phyloP scores from a whole-genome alignment of 257 asterid species.

The Fraxinus pennsylvanica region DNA sequence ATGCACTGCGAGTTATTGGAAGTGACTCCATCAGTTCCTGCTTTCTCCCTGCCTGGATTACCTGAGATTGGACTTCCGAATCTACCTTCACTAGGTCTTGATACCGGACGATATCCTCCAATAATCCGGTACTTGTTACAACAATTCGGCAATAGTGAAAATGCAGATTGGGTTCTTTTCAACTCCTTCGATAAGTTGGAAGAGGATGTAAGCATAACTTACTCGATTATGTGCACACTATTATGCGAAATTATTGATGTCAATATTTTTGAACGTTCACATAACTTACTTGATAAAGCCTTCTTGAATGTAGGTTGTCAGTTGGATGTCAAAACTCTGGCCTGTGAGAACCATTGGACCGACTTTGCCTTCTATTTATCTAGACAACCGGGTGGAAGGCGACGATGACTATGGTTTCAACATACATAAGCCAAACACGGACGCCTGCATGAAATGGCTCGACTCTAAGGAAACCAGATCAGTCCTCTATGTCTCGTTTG shows the following conservation, averaged over 20 bases:
- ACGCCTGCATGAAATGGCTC: slow-evolving; percentile 52
- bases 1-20: slow-evolving; percentile 50
- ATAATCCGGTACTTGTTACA: slow-evolving; percentile 43
- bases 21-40: slow-evolving; percentile 32
- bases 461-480: slow-evolving; percentile 41
- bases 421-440: slow-evolving; percentile 34
- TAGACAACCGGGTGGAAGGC: slow-evolving; percentile 47
- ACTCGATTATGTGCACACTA: not conserved
- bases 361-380: slow-evolving; percentile 51
- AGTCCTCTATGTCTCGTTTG: slow-evolving; percentile 51
- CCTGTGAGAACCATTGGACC: slow-evolving; percentile 53
- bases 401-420: slow-evolving; percentile 51
- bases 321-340: slow-evolving; percentile 59
- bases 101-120: slow-evolving; percentile 44
- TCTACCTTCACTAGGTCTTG: slow-evolving; percentile 56
- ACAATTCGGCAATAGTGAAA: slow-evolving; percentile 45
- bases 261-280: not conserved
- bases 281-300: not conserved
- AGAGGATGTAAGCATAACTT: slow-evolving; percentile 43
- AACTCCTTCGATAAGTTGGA: slow-evolving; percentile 56
- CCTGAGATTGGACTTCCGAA: slow-evolving; percentile 44
- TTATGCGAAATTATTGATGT: not conserved
- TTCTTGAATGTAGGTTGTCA: slow-evolving; percentile 38
- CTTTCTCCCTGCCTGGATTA: slow-evolving; percentile 36
- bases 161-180: slow-evolving; percentile 64